These are phyloP conservation scores for Azolla pinnata DNA, from an alignment of 75 land plant species.

Conservation along the genomic window DNA sequence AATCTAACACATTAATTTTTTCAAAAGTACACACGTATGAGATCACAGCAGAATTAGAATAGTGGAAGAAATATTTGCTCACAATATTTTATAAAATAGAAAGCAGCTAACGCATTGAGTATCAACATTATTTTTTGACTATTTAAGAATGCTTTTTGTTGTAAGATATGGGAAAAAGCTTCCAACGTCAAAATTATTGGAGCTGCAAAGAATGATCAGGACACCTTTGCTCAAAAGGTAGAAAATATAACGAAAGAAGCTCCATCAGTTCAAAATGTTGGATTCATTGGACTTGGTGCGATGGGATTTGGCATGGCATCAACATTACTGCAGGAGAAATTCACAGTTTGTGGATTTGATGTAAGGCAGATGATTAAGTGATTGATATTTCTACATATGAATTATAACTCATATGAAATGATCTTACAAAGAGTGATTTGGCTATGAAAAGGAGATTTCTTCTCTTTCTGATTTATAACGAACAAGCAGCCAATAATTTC, in stretches of 20 bases:
- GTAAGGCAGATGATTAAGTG: slow-evolving; percentile 30
- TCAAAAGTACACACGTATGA: too few relatives aligned
- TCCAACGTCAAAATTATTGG: slow-evolving; percentile 37
- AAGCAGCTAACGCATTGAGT: too few relatives aligned
- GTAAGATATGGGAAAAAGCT: slow-evolving; percentile 61
- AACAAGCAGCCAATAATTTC: too few relatives aligned
- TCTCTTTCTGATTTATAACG: too few relatives aligned
- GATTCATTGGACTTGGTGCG: slow-evolving; percentile 96
- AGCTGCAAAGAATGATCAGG: slow-evolving; percentile 25
- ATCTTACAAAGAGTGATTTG: too few relatives aligned
- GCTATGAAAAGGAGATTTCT: too few relatives aligned
- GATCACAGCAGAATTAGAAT: not conserved
- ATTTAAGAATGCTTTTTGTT: not conserved
- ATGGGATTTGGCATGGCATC: slow-evolving; percentile 99
- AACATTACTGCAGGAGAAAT: slow-evolving; percentile 53
- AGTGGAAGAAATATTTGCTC: too few relatives aligned
- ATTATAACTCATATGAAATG: too few relatives aligned
- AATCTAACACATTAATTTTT: too few relatives aligned
- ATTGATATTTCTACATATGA: too few relatives aligned
- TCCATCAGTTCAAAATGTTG: slow-evolving; percentile 40
- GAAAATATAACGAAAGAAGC: slow-evolving; percentile 25
- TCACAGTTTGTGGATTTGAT: slow-evolving; percentile 68
- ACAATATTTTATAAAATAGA: too few relatives aligned
- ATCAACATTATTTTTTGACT: too few relatives aligned
- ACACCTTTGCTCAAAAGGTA: slow-evolving; percentile 29